A percentile compares a stretch with the other conserved stretches of the same genome.
Conservation (phyloP, 805 yeast genomes). For the Blastobotrys muscicola region DNA sequence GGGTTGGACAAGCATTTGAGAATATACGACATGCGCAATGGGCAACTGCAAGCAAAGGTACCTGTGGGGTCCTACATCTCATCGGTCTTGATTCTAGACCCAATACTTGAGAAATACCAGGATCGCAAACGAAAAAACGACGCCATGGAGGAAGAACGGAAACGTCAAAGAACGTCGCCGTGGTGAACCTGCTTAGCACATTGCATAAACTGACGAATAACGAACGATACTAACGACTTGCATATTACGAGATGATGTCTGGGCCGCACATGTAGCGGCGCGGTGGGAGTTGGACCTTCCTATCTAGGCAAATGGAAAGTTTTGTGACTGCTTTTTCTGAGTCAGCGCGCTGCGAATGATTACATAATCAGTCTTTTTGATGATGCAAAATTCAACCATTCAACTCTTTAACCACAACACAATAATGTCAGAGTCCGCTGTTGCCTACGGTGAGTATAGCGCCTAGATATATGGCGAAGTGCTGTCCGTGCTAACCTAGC, state of each 20-base stretch:
- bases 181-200: no score
- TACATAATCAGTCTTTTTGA: no score
- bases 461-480: background rate
- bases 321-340: background rate
- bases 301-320: background rate
- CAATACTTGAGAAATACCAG: background rate
- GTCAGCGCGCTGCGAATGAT: no score
- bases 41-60: conserved; percentile 6
- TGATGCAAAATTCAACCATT: no score
- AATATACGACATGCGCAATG: conserved; percentile 9
- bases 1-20: conserved; percentile 9
- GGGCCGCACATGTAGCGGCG: no score
- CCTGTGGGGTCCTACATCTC: conserved; percentile 5
- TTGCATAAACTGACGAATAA: no score
- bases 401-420: no score
- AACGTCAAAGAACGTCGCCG: background rate
- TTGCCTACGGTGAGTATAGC: conserved; percentile 51
- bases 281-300: no score
- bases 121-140: background rate
- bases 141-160: background rate
- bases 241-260: no score
- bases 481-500: conserved; percentile 34
- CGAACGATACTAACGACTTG: no score
- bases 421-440: conserved; percentile 57
- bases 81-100: conserved; percentile 6